Base-by-base conservation (phyloP, 2,329 filamentous ascomycete species). In the Lasiodiplodia sp. region DNA sequence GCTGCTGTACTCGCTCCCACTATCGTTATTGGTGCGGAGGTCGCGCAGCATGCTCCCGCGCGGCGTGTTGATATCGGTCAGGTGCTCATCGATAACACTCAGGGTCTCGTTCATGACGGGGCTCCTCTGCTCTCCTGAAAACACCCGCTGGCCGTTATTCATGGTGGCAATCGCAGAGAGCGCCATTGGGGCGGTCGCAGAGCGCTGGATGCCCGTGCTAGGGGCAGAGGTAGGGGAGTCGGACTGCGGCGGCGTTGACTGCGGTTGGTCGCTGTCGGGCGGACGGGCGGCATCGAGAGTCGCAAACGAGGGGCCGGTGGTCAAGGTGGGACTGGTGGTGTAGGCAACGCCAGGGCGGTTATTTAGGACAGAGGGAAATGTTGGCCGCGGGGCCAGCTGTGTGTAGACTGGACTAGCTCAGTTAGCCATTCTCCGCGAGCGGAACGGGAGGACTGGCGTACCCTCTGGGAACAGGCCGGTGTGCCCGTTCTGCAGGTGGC, bases 71-170 rank as follows among this genome's bases (percentile, higher is more conserved):
- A 98, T 87, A 78, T 97, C 92, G 52, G 93, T 97, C 73, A 98
- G 97, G 77, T 97, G 95, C 80, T 98, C 95, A 78, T 98, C 91
- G 75, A 98, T 98, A 69, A 98, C 95, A 75, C 94, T 97, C 64
- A 98, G 83, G 0, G 95, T 97, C 79, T 98, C 94, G 77, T 94
- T 94, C 84, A 98, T 91, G 62, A 97, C 94, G 12, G 92, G 91
- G 76, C 89, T 92, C 66, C 90, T 87, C 72, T 89, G 57, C 72
- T 70, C 67, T 55, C 63, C 69, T 44, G 56, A 58, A 55, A 67
- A 49, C 10, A 11, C 65, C 38, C 65, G 44, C 44, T 52, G 44
- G 60, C 69, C 7, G 70, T 69, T 40, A 67, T 57, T 25, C 47
- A 64, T 64, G 44, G 60, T 25, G 28, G 60, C 60, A 4, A 38